phyloP scores from a whole-genome alignment of 1,284 basidiomycete species.

The Puccinia triticina region DNA sequence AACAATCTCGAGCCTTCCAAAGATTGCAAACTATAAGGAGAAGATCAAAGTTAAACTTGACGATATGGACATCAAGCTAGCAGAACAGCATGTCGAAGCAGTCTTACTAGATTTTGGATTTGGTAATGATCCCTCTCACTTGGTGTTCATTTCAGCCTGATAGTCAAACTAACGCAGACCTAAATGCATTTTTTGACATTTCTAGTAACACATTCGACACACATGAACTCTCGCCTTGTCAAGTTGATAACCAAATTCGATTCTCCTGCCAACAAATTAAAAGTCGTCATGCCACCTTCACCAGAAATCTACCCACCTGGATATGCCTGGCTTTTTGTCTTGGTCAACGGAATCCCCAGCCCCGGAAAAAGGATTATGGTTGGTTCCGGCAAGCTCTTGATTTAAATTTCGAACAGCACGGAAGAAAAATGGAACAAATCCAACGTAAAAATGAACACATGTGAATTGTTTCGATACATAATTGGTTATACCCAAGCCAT shows the following conservation, averaged over 20 bases:
- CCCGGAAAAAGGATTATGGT: slow-evolving; percentile 70
- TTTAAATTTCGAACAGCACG: neutral
- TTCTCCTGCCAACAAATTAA: slow-evolving; percentile 63
- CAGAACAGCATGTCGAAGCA: slow-evolving; percentile 33
- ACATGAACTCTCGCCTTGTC: slow-evolving; percentile 76
- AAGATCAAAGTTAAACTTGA: slow-evolving; percentile 16
- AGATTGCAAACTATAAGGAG: slow-evolving; percentile 8
- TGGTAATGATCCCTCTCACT: slow-evolving; percentile 8
- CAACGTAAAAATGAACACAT: no score
- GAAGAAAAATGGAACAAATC: neutral
- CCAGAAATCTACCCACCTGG: slow-evolving; percentile 75
- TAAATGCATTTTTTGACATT: neutral
- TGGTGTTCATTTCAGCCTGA: neutral
- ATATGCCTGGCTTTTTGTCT: slow-evolving; percentile 74
- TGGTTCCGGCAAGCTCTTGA: slow-evolving; percentile 63
- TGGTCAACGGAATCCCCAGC: slow-evolving; percentile 73
- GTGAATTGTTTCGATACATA: no score
- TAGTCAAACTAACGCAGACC: neutral
- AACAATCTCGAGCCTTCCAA: slow-evolving; percentile 17
- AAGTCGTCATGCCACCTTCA: slow-evolving; percentile 68
- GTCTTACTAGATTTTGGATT: slow-evolving; percentile 53
- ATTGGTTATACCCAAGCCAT: no score
- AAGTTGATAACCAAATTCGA: slow-evolving; percentile 65
- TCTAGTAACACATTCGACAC: slow-evolving; percentile 62
- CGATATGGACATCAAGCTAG: neutral